These are phyloP conservation scores for Cladosporium sp. DNA, from an alignment of 2,329 filamentous ascomycete genomes.

Conservation along the genomic window DNA sequence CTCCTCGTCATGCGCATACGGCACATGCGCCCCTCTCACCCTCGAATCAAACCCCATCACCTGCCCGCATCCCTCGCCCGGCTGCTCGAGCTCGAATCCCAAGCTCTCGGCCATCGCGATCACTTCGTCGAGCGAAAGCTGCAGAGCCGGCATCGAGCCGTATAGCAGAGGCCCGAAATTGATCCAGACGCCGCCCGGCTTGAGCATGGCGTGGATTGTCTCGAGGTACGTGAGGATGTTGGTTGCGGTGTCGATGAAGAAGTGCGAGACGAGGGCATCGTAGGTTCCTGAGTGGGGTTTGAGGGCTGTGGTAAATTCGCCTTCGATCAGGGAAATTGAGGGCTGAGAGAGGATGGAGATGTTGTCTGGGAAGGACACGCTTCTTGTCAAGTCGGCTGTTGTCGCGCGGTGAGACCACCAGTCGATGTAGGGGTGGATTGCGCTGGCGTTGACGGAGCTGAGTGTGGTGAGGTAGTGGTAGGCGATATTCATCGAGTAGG, in stretches of 20 bases:
- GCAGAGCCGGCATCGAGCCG: conserved; percentile 15
- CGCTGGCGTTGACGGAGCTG: conserved; percentile 55
- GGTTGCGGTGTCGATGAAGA: conserved; percentile 91
- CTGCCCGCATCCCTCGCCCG: neutral
- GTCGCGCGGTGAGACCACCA: conserved; percentile 66
- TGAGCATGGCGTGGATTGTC: conserved; percentile 69
- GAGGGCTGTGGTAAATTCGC: conserved; percentile 53
- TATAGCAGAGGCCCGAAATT: conserved; percentile 81
- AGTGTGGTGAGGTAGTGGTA: conserved; percentile 66
- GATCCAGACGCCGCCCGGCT: conserved; percentile 69
- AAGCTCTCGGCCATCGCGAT: conserved; percentile 14
- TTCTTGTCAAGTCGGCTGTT: conserved; percentile 25
- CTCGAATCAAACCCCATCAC: neutral
- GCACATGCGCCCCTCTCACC: conserved; percentile 5
- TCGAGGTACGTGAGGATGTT: conserved; percentile 85
- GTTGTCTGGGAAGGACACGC: conserved; percentile 6
- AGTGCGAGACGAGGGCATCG: conserved; percentile 77
- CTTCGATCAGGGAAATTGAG: conserved; percentile 11
- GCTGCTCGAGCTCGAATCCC: conserved; percentile 14
- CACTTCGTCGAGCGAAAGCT: conserved; percentile 17
- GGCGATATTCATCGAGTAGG: conserved; percentile 82
- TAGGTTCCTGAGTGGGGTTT: conserved; percentile 43
- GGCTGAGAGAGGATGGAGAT: neutral
- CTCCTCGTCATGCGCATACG: conserved; percentile 11
- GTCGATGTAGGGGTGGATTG: conserved; percentile 68